Evolutionary conservation across 805 yeast genomes (phyloP).

Genomic region (Tetrapisispora arboricola): DNA sequence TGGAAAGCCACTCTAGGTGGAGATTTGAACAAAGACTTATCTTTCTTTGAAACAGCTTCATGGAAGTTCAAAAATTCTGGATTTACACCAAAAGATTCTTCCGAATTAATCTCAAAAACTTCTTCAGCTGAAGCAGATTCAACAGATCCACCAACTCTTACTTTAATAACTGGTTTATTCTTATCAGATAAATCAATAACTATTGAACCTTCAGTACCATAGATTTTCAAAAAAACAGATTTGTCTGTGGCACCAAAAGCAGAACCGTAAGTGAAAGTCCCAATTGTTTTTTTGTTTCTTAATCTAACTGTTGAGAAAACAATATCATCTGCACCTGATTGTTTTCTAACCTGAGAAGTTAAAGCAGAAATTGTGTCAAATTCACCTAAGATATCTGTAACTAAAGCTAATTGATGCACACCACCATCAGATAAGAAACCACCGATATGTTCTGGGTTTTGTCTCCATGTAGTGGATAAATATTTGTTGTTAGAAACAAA

Average conservation of each 20-base stretch:
- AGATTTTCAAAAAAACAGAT: constrained; percentile 53
- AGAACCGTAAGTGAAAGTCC: constrained; percentile 81
- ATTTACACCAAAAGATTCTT: constrained; percentile 44
- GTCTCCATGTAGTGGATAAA: constrained; percentile 73
- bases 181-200: constrained; percentile 49
- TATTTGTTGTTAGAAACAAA: constrained; percentile 53
- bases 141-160: constrained; percentile 23
- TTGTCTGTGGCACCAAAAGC: constrained; percentile 77
- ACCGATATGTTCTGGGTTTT: constrained; percentile 83
- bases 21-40: constrained; percentile 45
- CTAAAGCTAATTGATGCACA: constrained; percentile 84
- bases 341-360: constrained; percentile 65
- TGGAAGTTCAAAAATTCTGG: constrained; percentile 46
- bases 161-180: constrained; percentile 30
- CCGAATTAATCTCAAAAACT: constrained; percentile 32
- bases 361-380: constrained; percentile 63
- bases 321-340: constrained; percentile 75
- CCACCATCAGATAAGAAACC: constrained; percentile 93
- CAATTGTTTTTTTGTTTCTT: constrained; percentile 53
- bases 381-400: constrained; percentile 72
- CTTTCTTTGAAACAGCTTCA: constrained; percentile 51
- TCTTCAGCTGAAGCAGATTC: constrained; percentile 20
- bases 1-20: constrained; percentile 81
- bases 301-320: constrained; percentile 59
- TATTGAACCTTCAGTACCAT: constrained; percentile 73